Evolutionary conservation across 805 yeast species (phyloP), one percentile per base, ranked within the genome.

Genomic region (Myxozyma monticola): DNA sequence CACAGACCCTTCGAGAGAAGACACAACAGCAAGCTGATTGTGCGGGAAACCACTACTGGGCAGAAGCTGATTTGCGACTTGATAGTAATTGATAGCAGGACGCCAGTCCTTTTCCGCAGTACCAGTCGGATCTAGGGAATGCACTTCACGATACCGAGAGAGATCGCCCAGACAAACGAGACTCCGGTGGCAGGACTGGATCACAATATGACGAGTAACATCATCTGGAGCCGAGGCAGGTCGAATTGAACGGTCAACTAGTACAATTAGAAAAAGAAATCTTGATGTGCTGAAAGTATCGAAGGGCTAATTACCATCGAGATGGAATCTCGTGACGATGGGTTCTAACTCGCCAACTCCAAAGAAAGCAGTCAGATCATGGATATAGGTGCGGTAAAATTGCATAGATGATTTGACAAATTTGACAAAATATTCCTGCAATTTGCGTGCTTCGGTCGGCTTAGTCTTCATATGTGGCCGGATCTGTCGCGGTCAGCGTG

Each of bases 1-100:
- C 9, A 50, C 50, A 17, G 48, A 49, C 21, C 49, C 46, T 12
- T 47, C 49, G 18, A 37, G 22, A 4, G 54, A 39, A 4, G 57
- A 29, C 2, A 60, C 41, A 20, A 60, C 57, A 3, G 60, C 63
- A 4, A 60, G 35, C 34, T 60, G 63, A 33, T 60, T 60, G 20
- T 42, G 46, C 9, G 63, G 57, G 12, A 42, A 38, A 2, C 62
- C 61, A 6, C 42, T 17, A 7, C 28, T 18, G 8, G 63, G 62
- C 9, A 42, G 10, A n/a, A 60, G 41, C 12, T 55, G 40, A 26
- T 40, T 42, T 1, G 63, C 63, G n/a, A 60, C 36, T 6, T 28
- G 28, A 47, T 60, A 60, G 38, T 51, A 48, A 21, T 41, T 40
- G 14, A 47, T 24, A 3, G 60, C 60, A 8, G 60, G 46, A 1